Base-by-base conservation (phyloP, 2,329 filamentous ascomycete species). In the Stagonosporopsis tanaceti region DNA sequence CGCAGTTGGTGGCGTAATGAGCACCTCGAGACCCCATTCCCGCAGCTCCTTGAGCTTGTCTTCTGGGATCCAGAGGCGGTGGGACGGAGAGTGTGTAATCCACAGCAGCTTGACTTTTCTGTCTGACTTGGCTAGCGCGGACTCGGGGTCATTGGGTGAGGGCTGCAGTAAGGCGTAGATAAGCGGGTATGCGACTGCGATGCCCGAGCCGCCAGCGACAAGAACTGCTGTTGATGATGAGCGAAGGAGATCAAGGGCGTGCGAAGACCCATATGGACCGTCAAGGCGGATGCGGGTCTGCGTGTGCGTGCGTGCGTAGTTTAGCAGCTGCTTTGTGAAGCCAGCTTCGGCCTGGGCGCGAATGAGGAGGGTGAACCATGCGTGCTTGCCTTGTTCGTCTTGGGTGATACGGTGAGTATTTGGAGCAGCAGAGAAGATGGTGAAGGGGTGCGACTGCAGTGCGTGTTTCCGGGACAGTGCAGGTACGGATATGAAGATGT, bases 371-470 rank as follows among this genome's bases (percentile, higher is more conserved):
- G 79, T 79, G 59, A 89, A 75, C 76, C 79, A 83, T 3, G 82
- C 82, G 60, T 84, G 81, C 12, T 66, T 62, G 30, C n/a, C 75
- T 61, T 24, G 55, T 55, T 15, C 42, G n/a, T 56, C 53, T 41
- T 38, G 40, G 32, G 50, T 20, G 1, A 81, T 79, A 39, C n/a
- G 38, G 50, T 52, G 44, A 8, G 20, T 53, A 9, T 48, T 53
- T 1, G 85, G 83, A 9, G 85, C 85, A 0, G 82, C 81, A 2
- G 87, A 89, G 15, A 86, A 83, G 52, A 90, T 88, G 8, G 86
- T 89, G 72, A 89, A 89, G 0, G 87, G 87, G 66, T 90, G 87
- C 0, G 86, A 80, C 72, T 89, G 87, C 1, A 88, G 68, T 2
- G 76, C 67, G 65, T 88, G 82, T 51, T 78, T 81, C 3, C 74